phyloP scores from a whole-genome alignment of 441 rosid genomes.

The Populus hybrid region DNA sequence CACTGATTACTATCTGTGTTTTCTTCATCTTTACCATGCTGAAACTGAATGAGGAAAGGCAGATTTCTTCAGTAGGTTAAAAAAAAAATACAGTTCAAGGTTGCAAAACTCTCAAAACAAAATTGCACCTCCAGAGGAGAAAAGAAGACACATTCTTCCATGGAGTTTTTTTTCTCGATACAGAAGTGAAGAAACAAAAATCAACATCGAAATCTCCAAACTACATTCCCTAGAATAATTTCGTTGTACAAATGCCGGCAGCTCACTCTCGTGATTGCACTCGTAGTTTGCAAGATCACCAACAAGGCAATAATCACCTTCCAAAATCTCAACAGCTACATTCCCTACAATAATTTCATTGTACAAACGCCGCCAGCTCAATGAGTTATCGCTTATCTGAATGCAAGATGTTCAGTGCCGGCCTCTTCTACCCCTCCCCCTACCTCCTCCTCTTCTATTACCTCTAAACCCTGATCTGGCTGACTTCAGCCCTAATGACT shows the following conservation, averaged over 20 bases:
- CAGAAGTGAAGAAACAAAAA: not conserved
- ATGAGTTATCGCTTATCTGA: slow-evolving; percentile 1
- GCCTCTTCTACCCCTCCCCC: slow-evolving; percentile 35
- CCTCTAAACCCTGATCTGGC: slow-evolving; percentile 42
- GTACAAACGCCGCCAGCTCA: not conserved
- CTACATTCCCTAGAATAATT: not conserved
- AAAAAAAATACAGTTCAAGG: not conserved
- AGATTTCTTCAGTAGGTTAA: not conserved
- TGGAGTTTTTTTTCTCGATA: not conserved
- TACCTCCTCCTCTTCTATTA: slow-evolving; percentile 39
- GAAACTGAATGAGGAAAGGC: not conserved
- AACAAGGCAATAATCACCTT: too few relatives aligned
- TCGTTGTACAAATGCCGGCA: not conserved
- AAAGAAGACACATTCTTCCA: not conserved
- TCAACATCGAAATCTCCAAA: not conserved
- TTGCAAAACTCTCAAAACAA: not conserved
- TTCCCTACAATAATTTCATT: not conserved
- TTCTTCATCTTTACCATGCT: not conserved
- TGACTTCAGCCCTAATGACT: slow-evolving; percentile 61
- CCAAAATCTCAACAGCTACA: not conserved
- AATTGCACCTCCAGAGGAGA: not conserved
- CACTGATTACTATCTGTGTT: not conserved
- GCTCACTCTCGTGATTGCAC: not conserved
- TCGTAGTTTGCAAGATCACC: not conserved
- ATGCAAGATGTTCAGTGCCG: slow-evolving; percentile 16